phyloP scores from a whole-genome alignment of 257 asterid species.

The Parsonsia alboflavescens region DNA sequence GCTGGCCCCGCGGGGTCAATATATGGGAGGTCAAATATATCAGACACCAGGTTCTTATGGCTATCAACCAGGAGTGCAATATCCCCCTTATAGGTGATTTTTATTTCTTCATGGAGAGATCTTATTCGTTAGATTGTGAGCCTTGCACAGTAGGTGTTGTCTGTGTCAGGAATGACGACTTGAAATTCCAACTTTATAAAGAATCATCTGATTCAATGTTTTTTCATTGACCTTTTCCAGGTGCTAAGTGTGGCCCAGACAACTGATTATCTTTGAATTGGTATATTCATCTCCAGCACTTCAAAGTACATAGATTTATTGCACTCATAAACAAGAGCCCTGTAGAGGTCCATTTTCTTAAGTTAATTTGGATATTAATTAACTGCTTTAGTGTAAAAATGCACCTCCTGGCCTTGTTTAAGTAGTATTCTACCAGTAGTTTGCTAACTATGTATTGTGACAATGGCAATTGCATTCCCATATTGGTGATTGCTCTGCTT shows the following conservation, averaged over 20 bases:
- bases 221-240: conserved; percentile 28
- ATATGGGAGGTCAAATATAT: conserved; percentile 17
- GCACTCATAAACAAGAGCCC: conserved; percentile 8
- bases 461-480: not conserved
- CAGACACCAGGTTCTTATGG: conserved; percentile 20
- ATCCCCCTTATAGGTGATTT: conserved; percentile 22
- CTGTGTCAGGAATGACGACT: conserved; percentile 15
- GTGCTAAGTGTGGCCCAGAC: conserved; percentile 33
- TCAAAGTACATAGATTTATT: conserved; percentile 11
- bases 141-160: conserved; percentile 10
- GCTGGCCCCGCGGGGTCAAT: conserved; percentile 17
- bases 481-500: not conserved
- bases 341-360: not conserved
- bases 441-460: not conserved
- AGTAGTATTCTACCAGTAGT: not conserved
- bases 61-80: conserved; percentile 25
- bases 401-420: not conserved
- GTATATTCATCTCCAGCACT: conserved; percentile 26
- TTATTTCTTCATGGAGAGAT: not conserved
- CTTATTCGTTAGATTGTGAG: not conserved
- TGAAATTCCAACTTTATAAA: conserved; percentile 12
- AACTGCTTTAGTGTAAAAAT: not conserved
- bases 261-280: conserved; percentile 31
- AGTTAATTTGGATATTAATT: not conserved
- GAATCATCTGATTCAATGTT: conserved; percentile 31